These are phyloP conservation scores for Saraca asoca DNA, from an alignment of 331 rosid genomes.

Conservation along the genomic window DNA sequence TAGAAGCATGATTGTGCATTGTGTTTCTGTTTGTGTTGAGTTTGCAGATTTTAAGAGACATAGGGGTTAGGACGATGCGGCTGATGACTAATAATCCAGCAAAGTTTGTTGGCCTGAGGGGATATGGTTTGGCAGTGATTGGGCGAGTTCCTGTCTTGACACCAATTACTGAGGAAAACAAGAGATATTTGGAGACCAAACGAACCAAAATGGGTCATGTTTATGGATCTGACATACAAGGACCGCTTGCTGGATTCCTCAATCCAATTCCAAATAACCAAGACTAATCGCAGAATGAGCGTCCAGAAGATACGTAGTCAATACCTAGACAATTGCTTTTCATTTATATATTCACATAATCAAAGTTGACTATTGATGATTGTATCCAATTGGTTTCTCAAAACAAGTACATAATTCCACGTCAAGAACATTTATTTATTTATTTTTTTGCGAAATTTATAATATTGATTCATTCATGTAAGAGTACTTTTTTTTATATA, in stretches of 20 bases:
- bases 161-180: conserved; percentile 75
- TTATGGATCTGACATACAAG: conserved; percentile 73
- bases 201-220: conserved; percentile 86
- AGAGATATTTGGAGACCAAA: conserved; percentile 72
- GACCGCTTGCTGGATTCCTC: conserved; percentile 42
- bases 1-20: background rate
- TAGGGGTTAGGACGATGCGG: conserved; percentile 77
- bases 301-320: conserved; percentile 12
- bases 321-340: background rate
- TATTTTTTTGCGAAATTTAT: too few relatives aligned
- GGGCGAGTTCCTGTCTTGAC: conserved; percentile 85
- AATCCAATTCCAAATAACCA: conserved; percentile 38
- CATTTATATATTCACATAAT: too few relatives aligned
- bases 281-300: background rate
- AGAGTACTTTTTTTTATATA: too few relatives aligned
- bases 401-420: too few relatives aligned
- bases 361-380: too few relatives aligned
- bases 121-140: conserved; percentile 75
- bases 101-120: conserved; percentile 72
- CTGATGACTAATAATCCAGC: conserved; percentile 90
- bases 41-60: conserved; percentile 67
- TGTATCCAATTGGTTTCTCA: too few relatives aligned
- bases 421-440: too few relatives aligned
- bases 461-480: too few relatives aligned
- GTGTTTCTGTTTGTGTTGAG: background rate